Conservation (phyloP, 768 basidiomycete genomes). For the Hebeloma cylindrosporum region DNA sequence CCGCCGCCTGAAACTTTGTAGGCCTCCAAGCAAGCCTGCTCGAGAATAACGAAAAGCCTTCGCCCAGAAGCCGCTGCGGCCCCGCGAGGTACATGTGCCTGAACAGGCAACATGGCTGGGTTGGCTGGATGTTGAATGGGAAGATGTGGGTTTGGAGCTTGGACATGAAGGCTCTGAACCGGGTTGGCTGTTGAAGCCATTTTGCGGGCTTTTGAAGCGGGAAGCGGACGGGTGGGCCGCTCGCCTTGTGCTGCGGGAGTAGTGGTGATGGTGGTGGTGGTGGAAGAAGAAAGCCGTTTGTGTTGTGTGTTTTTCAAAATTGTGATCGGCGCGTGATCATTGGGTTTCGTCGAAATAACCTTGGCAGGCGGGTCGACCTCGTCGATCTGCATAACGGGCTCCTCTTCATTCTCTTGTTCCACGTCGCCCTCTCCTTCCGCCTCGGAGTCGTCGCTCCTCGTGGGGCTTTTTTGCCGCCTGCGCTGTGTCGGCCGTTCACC, state of each 20-base stretch:
- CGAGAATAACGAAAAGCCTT: conserved; percentile 85
- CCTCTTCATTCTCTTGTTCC: conserved; percentile 17
- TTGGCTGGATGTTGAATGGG: conserved; percentile 56
- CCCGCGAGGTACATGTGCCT: conserved; percentile 69
- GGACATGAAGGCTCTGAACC: too few species aligned
- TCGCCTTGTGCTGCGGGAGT: conserved; percentile 23
- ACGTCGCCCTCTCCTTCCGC: conserved; percentile 27
- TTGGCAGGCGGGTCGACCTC: conserved; percentile 17
- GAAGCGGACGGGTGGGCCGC: conserved; percentile 67
- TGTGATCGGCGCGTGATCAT: conserved; percentile 21
- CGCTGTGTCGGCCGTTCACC: conserved; percentile 56
- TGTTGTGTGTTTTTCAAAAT: conserved; percentile 24
- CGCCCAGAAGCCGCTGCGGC: conserved; percentile 55
- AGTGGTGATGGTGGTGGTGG: conserved; percentile 19
- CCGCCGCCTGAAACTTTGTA: conserved; percentile 78
- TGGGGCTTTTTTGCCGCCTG: conserved; percentile 46
- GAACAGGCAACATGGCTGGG: conserved; percentile 80
- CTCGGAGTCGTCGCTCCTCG: conserved; percentile 31
- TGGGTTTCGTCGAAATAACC: conserved; percentile 15
- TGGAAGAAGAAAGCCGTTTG: conserved; percentile 24
- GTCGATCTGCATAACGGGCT: conserved; percentile 24
- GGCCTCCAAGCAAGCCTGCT: conserved; percentile 94
- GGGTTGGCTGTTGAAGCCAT: conserved; percentile 36
- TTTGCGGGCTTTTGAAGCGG: conserved; percentile 53
- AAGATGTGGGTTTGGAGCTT: conserved; percentile 37